Conservation (phyloP, 768 basidiomycete species). For the Boletus pseudopeckii region DNA sequence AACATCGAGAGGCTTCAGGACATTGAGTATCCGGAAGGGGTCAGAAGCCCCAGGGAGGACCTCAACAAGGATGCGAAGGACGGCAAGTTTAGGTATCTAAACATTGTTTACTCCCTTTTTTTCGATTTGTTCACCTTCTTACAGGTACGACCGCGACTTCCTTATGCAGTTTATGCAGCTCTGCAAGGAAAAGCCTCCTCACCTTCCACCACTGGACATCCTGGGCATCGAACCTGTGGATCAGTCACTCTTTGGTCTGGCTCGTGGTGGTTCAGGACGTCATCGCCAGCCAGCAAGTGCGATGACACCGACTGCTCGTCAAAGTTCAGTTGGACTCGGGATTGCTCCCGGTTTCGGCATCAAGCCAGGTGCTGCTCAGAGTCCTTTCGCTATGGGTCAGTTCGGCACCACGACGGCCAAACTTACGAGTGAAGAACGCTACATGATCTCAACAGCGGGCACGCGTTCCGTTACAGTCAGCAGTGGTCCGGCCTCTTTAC, state of each 20-base stretch:
- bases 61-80: constrained; percentile 81
- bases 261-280: constrained; percentile 64
- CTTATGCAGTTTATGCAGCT: constrained; percentile 92
- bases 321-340: constrained; percentile 50
- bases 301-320: constrained; percentile 44
- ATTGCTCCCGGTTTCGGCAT: constrained; percentile 25
- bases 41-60: constrained; percentile 77
- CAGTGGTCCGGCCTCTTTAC: constrained; percentile 43
- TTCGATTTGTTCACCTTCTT: constrained; percentile 7
- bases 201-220: constrained; percentile 82
- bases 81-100: constrained; percentile 79
- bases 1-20: constrained; percentile 78
- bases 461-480: constrained; percentile 56
- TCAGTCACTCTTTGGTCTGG: constrained; percentile 46
- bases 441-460: constrained; percentile 40
- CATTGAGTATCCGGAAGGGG: constrained; percentile 78
- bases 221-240: constrained; percentile 85
- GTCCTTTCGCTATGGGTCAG: constrained; percentile 61
- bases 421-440: constrained; percentile 71
- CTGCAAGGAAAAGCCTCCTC: constrained; percentile 93
- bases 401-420: constrained; percentile 54
- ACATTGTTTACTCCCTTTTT: not conserved
- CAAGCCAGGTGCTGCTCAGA: constrained; percentile 31
- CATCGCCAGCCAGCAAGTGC: constrained; percentile 46
- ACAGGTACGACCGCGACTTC: constrained; percentile 95